Evolutionary conservation across 177 flowering plant genomes (phyloP), one percentile per base, ranked within the genome.

Genomic region (Vitis hybrid): DNA sequence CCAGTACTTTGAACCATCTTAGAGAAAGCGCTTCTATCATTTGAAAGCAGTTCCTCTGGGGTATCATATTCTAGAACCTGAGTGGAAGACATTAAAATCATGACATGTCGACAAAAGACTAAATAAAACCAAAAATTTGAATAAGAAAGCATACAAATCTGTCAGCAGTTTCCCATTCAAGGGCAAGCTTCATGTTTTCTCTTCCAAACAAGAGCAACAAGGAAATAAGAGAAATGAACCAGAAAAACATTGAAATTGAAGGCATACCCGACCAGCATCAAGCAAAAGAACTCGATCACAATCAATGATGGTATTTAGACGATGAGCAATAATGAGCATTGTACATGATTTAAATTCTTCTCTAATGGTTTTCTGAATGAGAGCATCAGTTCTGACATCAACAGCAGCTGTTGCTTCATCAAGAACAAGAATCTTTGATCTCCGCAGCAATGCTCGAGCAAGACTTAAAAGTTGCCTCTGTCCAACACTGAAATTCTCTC

Each of bases 391-490:
- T 82, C 95, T 83, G 67, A 96, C 97, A 88, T 96, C 99, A 76
- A 96, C 99, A 50, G 99, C 99, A 45, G 99, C 99, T 13, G 99
- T 96, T 77, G 99, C 99, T 82, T 96, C 99, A 86, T 96, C 99
- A 75, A 96, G 98, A 62, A 96, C 98, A 67, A 96, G 90, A 76
- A 96, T 96, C 87, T 96, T 96, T 61, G 99, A 93, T 73, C 98
- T 80, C 29, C 97, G 82, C 65, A 96, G 82, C 73, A 96, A 74
- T 61, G 99, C 99, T 60, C 99, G 87, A 62, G 99, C 88, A 82
- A 96, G 99, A 92, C 99, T 96, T 61, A 96, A 77, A n/a, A 96
- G 81, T 77, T 96, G 99, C 71, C 99, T 86, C 76, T 96, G 99
- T 53, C 99, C 99, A 71, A 96, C 98, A 77, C 99, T 96, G 74